Base-by-base conservation (phyloP, 106 monocot species). In the Narthecium ossifragum region DNA sequence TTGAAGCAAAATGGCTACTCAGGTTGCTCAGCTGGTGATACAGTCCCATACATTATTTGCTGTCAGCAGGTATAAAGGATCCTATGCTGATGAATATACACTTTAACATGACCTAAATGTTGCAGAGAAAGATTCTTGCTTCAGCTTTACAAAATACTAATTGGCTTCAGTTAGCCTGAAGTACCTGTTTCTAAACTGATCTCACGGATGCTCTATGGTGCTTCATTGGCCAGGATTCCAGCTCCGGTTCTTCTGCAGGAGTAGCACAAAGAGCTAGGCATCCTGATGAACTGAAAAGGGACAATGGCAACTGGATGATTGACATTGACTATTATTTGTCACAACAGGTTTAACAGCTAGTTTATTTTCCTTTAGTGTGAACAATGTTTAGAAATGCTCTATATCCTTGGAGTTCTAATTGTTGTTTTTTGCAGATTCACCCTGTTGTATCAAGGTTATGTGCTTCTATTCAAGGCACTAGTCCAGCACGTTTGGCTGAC, bases 381-480 rank as follows among this genome's bases (percentile, higher is more conserved):
- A 29, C 23, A 28, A 18, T 2, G 2, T 23, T 47, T 26, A 5
- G 8, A 7, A 18, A 1, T 23, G 18, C 46, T 31, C 3, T 31
- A 15, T 48, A 6, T 57, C n/a, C 15, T 46, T 2, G 6, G 26
- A 29, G 20, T 17, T 43, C 26, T 2, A 15, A 41, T 8, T 22
- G 14, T 25, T 7, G 24, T 56, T 38, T 54, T 43, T 49, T 26
- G 32, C 73, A 94, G 94, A 96, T 96, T 61, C 96, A 86, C 76
- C 90, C 96, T 47, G 96, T 96, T 1, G 90, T 90, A 32, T 86
- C 90, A 29, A 82, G 96, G 17, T 61, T 96, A 34, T 96, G 96
- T 74, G 96, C 96, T 55, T 90, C 83, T 12, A 90, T 96, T 78
- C 75, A 96, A 68, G 96, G 96, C 27, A 96, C 96, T 34, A 86